Evolutionary conservation across 148 eudicot genomes (phyloP), one percentile per base, ranked within the genome.

Genomic region (Arctostaphylos glauca): DNA sequence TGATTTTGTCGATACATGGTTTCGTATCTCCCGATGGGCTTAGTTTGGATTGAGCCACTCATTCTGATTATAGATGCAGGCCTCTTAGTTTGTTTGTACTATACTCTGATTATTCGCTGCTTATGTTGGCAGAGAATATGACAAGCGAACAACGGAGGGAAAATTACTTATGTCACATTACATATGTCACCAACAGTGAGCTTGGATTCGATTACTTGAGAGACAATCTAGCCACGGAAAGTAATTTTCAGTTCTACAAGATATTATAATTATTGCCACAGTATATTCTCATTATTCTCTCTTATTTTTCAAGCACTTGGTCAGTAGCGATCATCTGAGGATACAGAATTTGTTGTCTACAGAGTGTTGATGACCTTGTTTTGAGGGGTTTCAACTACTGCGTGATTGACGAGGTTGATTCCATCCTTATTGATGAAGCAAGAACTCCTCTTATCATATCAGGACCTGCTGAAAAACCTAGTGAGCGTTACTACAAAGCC

Each of bases 141-240:
- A 92, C 96, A 74, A 95, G 98, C 88, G 97, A 96, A 85, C 93
- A 90, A 79, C 90, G 99, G 86, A 94, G 94, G 90, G 95, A 94
- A 80, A 96, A 94, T 86, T 96, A 96, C 88, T 87, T 87, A 25
- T 94, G 94, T 87, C 98, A 96, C 90, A 92, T 96, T 90, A 96
- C 98, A 54, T 96, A 96, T 74, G 99, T 96, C 80, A 96, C 99
- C 79, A 96, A 96, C 58, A 96, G 99, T 84, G 99, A 96, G 91
- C 98, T 96, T 75, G 99, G 99, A 79, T 96, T 96, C 87, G 99
- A 96, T 90, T 96, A 88, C 89, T 89, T 96, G 93, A 94, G 99
- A 89, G 99, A 96, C 80, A 96, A 96, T 91, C 99, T 96, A 89
- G 98, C 99, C 97, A 94, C 97, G 94, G 99, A 85, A 96, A 92